Percentiles rank a stretch among this genome's conserved stretches.
Evolutionary conservation across 2,329 filamentous ascomycete genomes (phyloP).

Genomic region (Claviceps cyperi): DNA sequence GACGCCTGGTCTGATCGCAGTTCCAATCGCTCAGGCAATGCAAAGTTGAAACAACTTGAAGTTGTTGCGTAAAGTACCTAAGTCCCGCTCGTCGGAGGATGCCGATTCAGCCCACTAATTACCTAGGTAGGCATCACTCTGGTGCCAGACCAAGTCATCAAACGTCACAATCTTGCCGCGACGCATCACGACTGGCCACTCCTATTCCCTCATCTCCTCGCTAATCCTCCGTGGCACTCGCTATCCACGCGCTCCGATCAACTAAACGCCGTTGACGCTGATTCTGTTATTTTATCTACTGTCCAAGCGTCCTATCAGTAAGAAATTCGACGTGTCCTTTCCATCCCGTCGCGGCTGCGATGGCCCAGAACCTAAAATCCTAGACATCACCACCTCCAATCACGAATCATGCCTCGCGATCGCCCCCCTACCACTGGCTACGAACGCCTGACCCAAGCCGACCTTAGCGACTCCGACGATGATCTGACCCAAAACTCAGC

Average conservation of each 20-base stretch:
- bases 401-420: slow-evolving; percentile 43
- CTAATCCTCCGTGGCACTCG: neutral
- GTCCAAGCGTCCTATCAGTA: no score
- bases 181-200: neutral
- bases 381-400: neutral
- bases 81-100: no score
- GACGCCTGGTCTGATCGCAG: no score
- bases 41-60: no score
- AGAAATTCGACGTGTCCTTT: neutral
- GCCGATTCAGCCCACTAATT: no score
- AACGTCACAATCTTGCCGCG: neutral
- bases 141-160: neutral
- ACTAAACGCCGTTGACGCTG: no score
- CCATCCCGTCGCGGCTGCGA: neutral
- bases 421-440: slow-evolving; percentile 68
- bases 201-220: neutral
- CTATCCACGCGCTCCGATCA: neutral
- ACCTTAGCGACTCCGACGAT: slow-evolving; percentile 58
- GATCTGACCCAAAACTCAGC: slow-evolving; percentile 40
- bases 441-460: slow-evolving; percentile 70
- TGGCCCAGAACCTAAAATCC: neutral
- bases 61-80: no score
- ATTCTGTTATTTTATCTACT: no score
- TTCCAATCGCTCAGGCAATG: no score
- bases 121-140: no score